Conservation (phyloP, 2,329 filamentous ascomycete species). For the Fusarium solani-melongenae region DNA sequence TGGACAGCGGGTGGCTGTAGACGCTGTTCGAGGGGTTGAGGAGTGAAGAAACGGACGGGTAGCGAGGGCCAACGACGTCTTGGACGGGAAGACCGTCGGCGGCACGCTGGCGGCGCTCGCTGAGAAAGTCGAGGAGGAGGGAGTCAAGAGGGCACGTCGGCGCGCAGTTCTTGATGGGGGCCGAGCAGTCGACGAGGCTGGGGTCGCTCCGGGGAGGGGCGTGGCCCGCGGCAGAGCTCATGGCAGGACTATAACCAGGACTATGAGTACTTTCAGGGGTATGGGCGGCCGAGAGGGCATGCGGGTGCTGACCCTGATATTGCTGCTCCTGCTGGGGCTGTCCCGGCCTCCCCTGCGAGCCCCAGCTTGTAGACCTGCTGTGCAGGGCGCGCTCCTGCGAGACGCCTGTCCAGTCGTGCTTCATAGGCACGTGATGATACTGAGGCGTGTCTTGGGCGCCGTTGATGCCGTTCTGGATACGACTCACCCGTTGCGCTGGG, state of each 20-base stretch:
- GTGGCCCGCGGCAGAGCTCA: slow-evolving; percentile 25
- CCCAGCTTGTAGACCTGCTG: slow-evolving; percentile 37
- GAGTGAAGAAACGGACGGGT: slow-evolving; percentile 83
- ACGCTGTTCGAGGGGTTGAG: slow-evolving; percentile 74
- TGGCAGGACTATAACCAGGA: slow-evolving; percentile 35
- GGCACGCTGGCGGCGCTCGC: slow-evolving; percentile 73
- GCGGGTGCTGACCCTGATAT: slow-evolving; percentile 25
- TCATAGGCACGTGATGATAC: slow-evolving; percentile 61
- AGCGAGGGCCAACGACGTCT: slow-evolving; percentile 78
- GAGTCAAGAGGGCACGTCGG: slow-evolving; percentile 82
- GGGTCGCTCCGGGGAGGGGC: slow-evolving; percentile 34
- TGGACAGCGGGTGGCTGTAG: slow-evolving; percentile 80
- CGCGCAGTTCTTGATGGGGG: slow-evolving; percentile 66
- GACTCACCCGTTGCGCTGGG: slow-evolving; percentile 64
- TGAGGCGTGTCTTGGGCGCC: slow-evolving; percentile 58
- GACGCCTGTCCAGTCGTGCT: slow-evolving; percentile 59
- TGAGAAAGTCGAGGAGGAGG: slow-evolving; percentile 83
- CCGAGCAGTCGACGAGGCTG: slow-evolving; percentile 37
- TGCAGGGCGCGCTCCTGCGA: slow-evolving; percentile 41
- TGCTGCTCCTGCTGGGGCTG: slow-evolving; percentile 32
- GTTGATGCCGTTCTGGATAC: slow-evolving; percentile 62
- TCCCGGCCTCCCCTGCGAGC: slow-evolving; percentile 33
- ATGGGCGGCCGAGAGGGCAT: slow-evolving; percentile 29
- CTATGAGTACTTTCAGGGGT: slow-evolving; percentile 38
- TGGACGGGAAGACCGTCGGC: slow-evolving; percentile 72